These are phyloP conservation scores for Solanum sejunctum DNA, from an alignment of 257 asterid species.

Conservation along the genomic window DNA sequence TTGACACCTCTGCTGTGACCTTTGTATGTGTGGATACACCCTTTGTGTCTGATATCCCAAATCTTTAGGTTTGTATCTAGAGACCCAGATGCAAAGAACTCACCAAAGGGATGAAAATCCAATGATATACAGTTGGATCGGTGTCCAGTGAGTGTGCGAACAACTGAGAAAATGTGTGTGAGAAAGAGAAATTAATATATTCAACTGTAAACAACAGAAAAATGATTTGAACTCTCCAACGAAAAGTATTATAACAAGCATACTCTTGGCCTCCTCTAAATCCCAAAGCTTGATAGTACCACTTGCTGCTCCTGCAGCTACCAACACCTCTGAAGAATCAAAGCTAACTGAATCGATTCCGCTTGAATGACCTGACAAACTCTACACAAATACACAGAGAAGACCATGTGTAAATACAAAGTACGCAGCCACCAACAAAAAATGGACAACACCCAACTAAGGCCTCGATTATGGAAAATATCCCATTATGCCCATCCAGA, in stretches of 20 bases:
- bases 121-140: conserved; percentile 96
- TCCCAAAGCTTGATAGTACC: conserved; percentile 99
- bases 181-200: not conserved
- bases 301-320: conserved; percentile 99
- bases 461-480: not conserved
- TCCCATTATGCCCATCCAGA: not conserved
- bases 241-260: conserved; percentile 9
- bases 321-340: conserved; percentile 91
- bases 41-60: conserved; percentile 97
- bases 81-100: conserved; percentile 98
- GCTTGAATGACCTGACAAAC: conserved; percentile 96
- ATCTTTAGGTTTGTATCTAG: conserved; percentile 92
- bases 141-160: conserved; percentile 96
- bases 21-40: conserved; percentile 96
- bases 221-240: not conserved
- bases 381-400: conserved; percentile 39
- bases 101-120: conserved; percentile 99
- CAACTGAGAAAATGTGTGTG: conserved; percentile 24
- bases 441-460: not conserved
- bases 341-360: conserved; percentile 97
- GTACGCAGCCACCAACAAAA: not conserved
- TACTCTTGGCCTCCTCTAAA: conserved; percentile 98
- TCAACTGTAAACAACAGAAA: not conserved
- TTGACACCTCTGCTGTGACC: conserved; percentile 97
- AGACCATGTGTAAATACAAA: not conserved